Evolutionary conservation across 495 filamentous ascomycete genomes (phyloP), one percentile per base, ranked within the genome.

Genomic region (Talaromyces borbonicus): DNA sequence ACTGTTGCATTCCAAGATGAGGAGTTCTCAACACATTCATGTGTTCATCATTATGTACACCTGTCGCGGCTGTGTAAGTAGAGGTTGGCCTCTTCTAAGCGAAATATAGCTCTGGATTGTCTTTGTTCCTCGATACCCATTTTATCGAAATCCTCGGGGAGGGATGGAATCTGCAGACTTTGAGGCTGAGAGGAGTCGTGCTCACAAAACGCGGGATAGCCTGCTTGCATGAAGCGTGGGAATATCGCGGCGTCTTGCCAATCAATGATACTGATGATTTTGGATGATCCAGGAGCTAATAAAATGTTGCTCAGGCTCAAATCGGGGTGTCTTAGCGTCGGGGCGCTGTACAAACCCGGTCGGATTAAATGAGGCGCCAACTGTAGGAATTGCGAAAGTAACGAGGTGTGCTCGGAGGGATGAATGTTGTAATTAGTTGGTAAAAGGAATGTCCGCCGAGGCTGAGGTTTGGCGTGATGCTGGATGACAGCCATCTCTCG

Each of bases 171-270:
- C 19, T 55, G 38, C 33, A 65, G 35, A 41, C 58, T 63, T 49
- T 65, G 58, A 48, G 55, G 52, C 19, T 51, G 39, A 3, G 56
- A 65, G 9, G 46, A 54, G 45, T 63, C 58, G 32, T 61, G 58
- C 45, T 63, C 54, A 51, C 62, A 66, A 32, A 66, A 63, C n/a
- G 51, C 58, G 4, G 62, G 60, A 62, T 66, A 66, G 3, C 60
- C 62, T 33, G 53, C 56, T 56, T 66, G 58, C 51, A 62, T 63
- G 35, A 61, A 61, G 20, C 48, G 50, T 1, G 56, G 59, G 25
- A 58, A 58, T 52, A 63, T 49, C 15, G 53, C 35, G 5, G 58
- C 32, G 55, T 65, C 58, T 27, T 63, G 56, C 58, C 58, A 61
- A 52, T 65, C 60, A 31, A 65, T 65, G 32, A 65, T 60, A 49